Evolutionary conservation across 129 eudicot genomes (phyloP), one percentile per base, ranked within the genome.

Genomic region (Ambrosia artemisiifolia): DNA sequence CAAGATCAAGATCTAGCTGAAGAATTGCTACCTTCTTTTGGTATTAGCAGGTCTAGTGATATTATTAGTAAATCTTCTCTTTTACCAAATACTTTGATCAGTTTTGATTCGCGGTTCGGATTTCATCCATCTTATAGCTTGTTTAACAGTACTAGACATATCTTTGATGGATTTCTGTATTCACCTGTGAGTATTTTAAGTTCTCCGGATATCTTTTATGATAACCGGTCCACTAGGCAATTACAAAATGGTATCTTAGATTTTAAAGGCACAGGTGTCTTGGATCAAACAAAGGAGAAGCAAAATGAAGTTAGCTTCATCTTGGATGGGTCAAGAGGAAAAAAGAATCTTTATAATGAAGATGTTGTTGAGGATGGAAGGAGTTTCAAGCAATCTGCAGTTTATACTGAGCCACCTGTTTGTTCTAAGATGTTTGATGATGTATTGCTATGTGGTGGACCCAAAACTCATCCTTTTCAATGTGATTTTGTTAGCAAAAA

Each of bases 151-250:
- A 69, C 38, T 60, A 72, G 84, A 10, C 46, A 69, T 56, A 63
- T 67, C n/a, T 38, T 65, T 13, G 96, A 87, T 73, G 88, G 83
- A 24, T 74, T 61, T 6, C 78, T 69, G 3, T 87, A 91, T 65
- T 91, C 92, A 32, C 90, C 95, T 0, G 90, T 78, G 71, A 91
- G 97, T 82, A 77, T 86, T 6, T 80, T 88, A 55, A 72, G 76
- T 47, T 74, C 80, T 70, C 71, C 82, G 5, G 88, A 91, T 75
- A 78, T 81, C 70, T 80, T 79, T 48, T 72, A 40, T 42, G 90
- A 87, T 69, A 75, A 75, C 34, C 77, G 71, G 13, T 87, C 91
- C 13, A 64, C 78, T 17, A 13, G 71, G 78, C 84, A 85, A 33
- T 83, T 83, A 67, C 74, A 66, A 67, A 83, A 72, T 70, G 88